Evolutionary conservation across 305 asterid species (phyloP).

Genomic region (Solanum hybrid): DNA sequence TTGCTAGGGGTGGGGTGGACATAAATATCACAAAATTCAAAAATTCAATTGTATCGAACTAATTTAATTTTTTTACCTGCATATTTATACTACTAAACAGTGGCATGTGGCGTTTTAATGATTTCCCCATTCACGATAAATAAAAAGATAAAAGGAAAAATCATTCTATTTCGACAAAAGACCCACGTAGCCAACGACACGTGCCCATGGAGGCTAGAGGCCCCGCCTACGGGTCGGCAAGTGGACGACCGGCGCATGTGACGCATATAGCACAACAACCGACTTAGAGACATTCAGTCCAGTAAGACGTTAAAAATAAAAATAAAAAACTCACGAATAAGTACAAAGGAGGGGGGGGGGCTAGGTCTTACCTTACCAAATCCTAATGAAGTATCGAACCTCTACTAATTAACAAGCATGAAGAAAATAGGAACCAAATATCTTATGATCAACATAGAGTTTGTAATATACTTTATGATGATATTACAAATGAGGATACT

Average conservation of each 20-base stretch:
- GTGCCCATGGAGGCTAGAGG: background rate
- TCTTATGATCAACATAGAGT: background rate
- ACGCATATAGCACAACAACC: background rate
- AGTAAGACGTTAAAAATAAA: too few species aligned
- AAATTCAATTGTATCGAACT: background rate
- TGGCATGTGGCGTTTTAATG: background rate
- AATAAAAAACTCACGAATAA: background rate
- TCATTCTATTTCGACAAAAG: background rate
- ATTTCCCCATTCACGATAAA: background rate
- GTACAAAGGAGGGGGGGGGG: background rate
- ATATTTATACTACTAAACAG: background rate
- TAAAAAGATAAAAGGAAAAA: too few species aligned
- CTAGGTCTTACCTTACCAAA: background rate
- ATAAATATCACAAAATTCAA: background rate
- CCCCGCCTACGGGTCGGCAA: background rate
- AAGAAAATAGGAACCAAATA: too few species aligned
- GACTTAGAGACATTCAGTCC: background rate
- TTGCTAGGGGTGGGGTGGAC: background rate
- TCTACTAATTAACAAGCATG: background rate
- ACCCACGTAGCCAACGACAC: background rate
- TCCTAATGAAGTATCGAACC: background rate
- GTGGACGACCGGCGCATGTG: background rate
- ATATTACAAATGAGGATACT: background rate
- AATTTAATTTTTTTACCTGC: background rate
- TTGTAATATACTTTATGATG: background rate